These are phyloP conservation scores for Hypericum androsaemum DNA, from an alignment of 345 rosid genomes.

Conservation along the genomic window DNA sequence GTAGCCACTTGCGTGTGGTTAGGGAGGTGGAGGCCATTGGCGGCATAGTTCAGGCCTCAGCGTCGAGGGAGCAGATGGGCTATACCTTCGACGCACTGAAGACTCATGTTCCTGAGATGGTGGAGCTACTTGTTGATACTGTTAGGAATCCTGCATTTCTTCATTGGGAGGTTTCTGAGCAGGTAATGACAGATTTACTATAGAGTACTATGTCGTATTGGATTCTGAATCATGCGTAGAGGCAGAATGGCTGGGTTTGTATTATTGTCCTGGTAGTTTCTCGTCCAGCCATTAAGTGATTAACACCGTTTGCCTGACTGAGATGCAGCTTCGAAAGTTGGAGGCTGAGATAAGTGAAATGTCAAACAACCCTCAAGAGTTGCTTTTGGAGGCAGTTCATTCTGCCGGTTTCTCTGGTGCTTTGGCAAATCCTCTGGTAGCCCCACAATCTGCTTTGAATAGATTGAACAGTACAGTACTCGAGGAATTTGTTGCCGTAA, in stretches of 20 bases:
- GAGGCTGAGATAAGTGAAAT: constrained; percentile 56
- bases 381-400: constrained; percentile 78
- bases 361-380: constrained; percentile 59
- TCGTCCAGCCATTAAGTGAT: background rate
- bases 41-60: constrained; percentile 61
- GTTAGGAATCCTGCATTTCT: constrained; percentile 87
- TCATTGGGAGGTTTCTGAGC: constrained; percentile 85
- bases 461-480: constrained; percentile 43
- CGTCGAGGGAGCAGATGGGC: constrained; percentile 74
- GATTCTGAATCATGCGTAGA: no score
- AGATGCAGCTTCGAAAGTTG: constrained; percentile 57
- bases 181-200: constrained; percentile 13
- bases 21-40: constrained; percentile 90
- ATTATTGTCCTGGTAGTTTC: constrained; percentile 16
- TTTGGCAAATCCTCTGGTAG: constrained; percentile 79
- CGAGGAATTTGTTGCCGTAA: constrained; percentile 72
- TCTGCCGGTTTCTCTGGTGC: constrained; percentile 79
- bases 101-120: constrained; percentile 85
- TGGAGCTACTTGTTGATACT: constrained; percentile 72
- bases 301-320: background rate
- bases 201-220: no score
- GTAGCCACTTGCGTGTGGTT: constrained; percentile 65
- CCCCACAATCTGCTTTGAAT: constrained; percentile 66
- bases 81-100: constrained; percentile 88
- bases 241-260: no score